These are phyloP conservation scores for Plasmodium cynomolgi DNA, from an alignment of 169 alveolate genomes.

Conservation along the genomic window DNA sequence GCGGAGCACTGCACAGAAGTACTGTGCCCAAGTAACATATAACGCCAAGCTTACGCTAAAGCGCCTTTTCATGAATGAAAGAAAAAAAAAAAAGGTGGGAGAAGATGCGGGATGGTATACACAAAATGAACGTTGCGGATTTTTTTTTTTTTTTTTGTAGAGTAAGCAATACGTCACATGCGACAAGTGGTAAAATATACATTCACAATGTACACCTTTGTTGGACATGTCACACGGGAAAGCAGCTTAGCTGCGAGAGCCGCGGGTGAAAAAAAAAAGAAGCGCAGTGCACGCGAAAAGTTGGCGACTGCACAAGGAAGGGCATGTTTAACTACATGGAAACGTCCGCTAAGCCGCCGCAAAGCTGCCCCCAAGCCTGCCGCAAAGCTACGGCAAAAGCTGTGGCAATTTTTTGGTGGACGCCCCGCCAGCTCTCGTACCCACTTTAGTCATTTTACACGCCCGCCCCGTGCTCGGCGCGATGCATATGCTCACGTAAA, in stretches of 20 bases:
- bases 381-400: background rate
- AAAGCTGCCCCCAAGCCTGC: background rate
- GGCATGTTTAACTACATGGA: background rate
- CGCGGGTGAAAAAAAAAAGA: background rate
- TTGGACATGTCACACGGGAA: background rate
- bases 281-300: background rate
- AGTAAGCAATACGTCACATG: background rate
- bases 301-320: background rate
- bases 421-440: background rate
- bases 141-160: background rate
- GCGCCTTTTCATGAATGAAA: background rate
- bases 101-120: background rate
- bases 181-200: background rate
- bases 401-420: background rate
- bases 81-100: background rate
- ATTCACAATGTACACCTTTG: background rate
- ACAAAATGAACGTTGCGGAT: background rate
- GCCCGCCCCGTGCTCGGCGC: background rate
- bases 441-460: background rate
- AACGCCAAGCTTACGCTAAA: background rate
- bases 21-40: background rate
- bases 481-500: background rate
- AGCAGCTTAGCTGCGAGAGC: background rate
- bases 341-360: background rate
- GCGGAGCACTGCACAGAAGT: background rate